Base-by-base conservation (phyloP, 768 basidiomycete genomes). In the Suillus brevipes region DNA sequence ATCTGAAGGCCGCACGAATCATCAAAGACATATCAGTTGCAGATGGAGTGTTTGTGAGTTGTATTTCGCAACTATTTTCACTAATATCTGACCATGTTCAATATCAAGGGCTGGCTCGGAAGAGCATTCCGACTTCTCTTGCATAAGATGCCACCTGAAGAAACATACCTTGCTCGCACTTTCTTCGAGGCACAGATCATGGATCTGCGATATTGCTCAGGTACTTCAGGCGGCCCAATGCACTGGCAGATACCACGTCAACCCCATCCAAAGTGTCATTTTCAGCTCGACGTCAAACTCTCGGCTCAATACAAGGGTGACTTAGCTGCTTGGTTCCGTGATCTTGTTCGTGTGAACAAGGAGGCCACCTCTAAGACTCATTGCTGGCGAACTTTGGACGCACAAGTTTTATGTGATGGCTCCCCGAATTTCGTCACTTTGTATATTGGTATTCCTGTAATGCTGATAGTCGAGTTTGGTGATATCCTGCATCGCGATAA, bases 401-500 rank as follows among this genome's bases (percentile, higher is more conserved):
- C 2, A 12, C 12, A 25, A 14, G 23, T 25, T 25, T 6, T 49
- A 49, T 25, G 49, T 25, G 23, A 25, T 6, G 49, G 49, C 23
- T 49, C 13, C n/a, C 49, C 47, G 3, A 49, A 49, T 12, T 13
- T 23, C 49, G 4, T 49, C 49, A 49, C 49, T 49, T 23, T 25
- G 49, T 49, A 49, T 25, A 23, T 49, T 23, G 13, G 49, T 12
- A 25, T 49, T 49, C 23, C 49, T 14, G 49, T 49, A 12, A 25
- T 49, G 49, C 6, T 49, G 13, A 49, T 49, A 25, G 49, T 49
- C 13, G 49, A 49, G 49, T 49, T 49, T 12, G 12, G 47, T 23
- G 47, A 45, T 63, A 31, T 74, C 36, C 72, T 74, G 23, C 42
- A 43, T 43, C 42, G 3, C 8, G 49, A 10, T 12, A 12, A 56